Evolutionary conservation across 1,139 yeast species (phyloP).

Genomic region (Candida sojae): DNA sequence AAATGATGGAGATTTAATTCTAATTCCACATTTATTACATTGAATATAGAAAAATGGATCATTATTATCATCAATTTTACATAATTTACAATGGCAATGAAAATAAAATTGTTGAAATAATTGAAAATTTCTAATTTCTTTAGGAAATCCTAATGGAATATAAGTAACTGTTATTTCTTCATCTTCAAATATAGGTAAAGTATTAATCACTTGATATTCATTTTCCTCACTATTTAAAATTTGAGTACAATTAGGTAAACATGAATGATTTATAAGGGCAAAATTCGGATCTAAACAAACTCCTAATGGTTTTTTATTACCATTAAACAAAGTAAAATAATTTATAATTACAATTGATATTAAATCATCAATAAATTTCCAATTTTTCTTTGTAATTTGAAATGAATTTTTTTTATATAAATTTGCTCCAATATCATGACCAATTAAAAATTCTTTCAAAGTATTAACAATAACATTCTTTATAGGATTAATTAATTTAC

Average conservation of each 20-base stretch:
- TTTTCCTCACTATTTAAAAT: slow-evolving; percentile 5
- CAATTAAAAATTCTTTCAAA: slow-evolving; percentile 7
- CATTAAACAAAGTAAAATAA: slow-evolving; percentile 9
- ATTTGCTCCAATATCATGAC: slow-evolving; percentile 5
- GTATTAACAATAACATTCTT: slow-evolving; percentile 7
- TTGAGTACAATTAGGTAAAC: slow-evolving; percentile 29
- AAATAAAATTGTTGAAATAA: slow-evolving; percentile 25
- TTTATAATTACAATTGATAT: slow-evolving; percentile 13
- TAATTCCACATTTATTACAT: slow-evolving; percentile 19
- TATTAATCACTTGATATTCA: slow-evolving; percentile 16
- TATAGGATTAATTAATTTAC: slow-evolving; percentile 3
- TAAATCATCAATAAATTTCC: slow-evolving; percentile 14
- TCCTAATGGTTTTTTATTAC: slow-evolving; percentile 26
- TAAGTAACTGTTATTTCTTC: slow-evolving; percentile 34
- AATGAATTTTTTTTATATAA: slow-evolving; percentile 4
- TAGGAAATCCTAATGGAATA: slow-evolving; percentile 14
- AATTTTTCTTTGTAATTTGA: slow-evolving; percentile 10
- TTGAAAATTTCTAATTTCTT: slow-evolving; percentile 10
- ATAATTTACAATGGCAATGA: slow-evolving; percentile 31
- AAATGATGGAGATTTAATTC: slow-evolving; percentile 12
- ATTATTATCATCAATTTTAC: slow-evolving; percentile 16
- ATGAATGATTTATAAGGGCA: slow-evolving; percentile 33
- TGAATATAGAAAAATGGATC: slow-evolving; percentile 23
- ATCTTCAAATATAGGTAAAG: slow-evolving; percentile 18
- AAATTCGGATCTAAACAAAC: slow-evolving; percentile 35